A percentile compares a stretch with the other conserved stretches of the same genome.
These are phyloP conservation scores for Pestalotiopsis sp. DNA, from an alignment of 2,329 filamentous ascomycete species.

Conservation along the genomic window DNA sequence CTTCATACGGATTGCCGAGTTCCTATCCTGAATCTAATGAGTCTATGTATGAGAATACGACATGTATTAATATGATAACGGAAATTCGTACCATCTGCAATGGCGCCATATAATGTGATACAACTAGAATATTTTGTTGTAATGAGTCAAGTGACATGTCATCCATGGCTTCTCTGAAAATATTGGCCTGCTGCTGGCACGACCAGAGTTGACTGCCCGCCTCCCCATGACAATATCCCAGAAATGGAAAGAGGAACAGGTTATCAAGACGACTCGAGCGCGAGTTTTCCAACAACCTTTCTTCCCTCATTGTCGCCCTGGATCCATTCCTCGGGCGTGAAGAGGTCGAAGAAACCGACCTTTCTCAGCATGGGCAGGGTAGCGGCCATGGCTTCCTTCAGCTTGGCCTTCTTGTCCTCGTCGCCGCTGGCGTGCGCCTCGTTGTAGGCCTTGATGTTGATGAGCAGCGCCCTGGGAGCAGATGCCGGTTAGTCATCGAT, in stretches of 20 bases:
- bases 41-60: not conserved
- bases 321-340: slow-evolving; percentile 29
- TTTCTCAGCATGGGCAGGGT: slow-evolving; percentile 26
- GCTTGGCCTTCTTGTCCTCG: slow-evolving; percentile 16
- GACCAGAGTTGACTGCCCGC: too few relatives aligned
- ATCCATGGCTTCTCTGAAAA: not conserved
- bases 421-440: slow-evolving; percentile 23
- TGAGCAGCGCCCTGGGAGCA: slow-evolving; percentile 23
- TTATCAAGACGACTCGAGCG: slow-evolving; percentile 20
- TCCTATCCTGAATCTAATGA: not conserved
- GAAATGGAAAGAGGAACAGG: slow-evolving; percentile 16
- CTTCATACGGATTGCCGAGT: not conserved
- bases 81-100: not conserved
- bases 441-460: slow-evolving; percentile 30
- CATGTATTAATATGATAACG: not conserved
- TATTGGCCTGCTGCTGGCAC: not conserved
- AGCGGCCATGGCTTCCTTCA: slow-evolving; percentile 23
- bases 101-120: not conserved
- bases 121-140: not conserved
- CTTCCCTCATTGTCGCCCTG: slow-evolving; percentile 26
- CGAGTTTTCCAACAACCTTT: slow-evolving; percentile 24
- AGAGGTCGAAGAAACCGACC: slow-evolving; percentile 29
- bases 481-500: not conserved
- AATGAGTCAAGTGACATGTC: not conserved
- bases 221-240: not conserved